Evolutionary conservation across 2,329 filamentous ascomycete genomes (phyloP).

Genomic region (Colletotrichum trifolii): DNA sequence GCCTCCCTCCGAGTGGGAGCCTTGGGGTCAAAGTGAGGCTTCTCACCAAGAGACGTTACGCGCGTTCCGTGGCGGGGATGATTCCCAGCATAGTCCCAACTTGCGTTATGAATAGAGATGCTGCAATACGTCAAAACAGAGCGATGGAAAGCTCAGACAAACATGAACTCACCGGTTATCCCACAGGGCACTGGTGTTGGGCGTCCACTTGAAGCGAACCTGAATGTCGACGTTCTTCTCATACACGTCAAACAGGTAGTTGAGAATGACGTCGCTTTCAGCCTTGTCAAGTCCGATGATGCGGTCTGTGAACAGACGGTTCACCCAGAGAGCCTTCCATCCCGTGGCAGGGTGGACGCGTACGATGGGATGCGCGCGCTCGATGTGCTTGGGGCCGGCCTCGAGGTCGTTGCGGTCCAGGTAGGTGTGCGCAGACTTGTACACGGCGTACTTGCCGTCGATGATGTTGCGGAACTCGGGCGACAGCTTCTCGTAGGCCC

Average conservation of each 20-base stretch:
- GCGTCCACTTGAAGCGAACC: constrained; percentile 77
- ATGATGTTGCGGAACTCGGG: constrained; percentile 77
- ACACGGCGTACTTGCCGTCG: constrained; percentile 73
- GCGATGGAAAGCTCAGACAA: background rate
- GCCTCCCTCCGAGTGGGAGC: constrained; percentile 76
- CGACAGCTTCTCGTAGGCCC: constrained; percentile 78
- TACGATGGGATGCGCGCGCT: constrained; percentile 75
- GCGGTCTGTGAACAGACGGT: constrained; percentile 73
- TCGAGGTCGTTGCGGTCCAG: constrained; percentile 71
- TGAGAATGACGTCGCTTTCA: constrained; percentile 75
- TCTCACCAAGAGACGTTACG: constrained; percentile 77
- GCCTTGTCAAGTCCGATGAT: constrained; percentile 77
- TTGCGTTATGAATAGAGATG: constrained; percentile 79
- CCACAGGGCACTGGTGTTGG: constrained; percentile 74
- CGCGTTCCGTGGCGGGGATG: constrained; percentile 78
- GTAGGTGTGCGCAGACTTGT: constrained; percentile 73
- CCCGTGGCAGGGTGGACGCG: constrained; percentile 78
- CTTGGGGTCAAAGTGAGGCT: constrained; percentile 72
- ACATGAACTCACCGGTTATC: constrained; percentile 67
- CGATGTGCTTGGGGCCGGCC: constrained; percentile 72
- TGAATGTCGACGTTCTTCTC: constrained; percentile 79
- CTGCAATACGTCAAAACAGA: constrained; percentile 45
- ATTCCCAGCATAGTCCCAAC: constrained; percentile 77
- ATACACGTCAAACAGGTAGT: constrained; percentile 75
- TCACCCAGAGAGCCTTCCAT: constrained; percentile 80